Evolutionary conservation across 306 rosid species (phyloP), one percentile per base, ranked within the genome.

Genomic region (Inga leiocalycina): DNA sequence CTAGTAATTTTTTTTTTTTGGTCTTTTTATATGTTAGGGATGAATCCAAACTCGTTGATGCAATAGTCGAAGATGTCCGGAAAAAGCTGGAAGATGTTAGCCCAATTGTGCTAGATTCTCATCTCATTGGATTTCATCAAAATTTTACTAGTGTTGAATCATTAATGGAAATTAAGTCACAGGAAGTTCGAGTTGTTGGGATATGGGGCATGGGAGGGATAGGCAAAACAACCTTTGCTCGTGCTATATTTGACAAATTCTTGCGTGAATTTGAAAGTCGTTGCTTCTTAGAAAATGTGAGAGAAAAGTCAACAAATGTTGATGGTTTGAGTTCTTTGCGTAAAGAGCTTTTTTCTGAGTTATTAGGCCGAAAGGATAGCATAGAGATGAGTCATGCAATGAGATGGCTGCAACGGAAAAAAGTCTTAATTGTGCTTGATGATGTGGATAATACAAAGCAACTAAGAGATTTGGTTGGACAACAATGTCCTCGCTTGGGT

Each of bases 401-500:
- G 17, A 46, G 30, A 34, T 10, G 48, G 32, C 37, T 86, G 1
- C 10, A 6, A 32, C 10, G 65, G 0, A 79, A 0, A 57, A 65
- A 86, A 74, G 64, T 65, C 39, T 34, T 86, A 0, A 20, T 82
- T n/a, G 83, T 82, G 12, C 24, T 86, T 10, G 88, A 81, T 78
- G 78, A 85, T 74, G 80, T 81, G 1, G 22, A 8, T n/a, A 8
- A 49, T 17, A 1, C 41, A 4, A 13, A 71, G 0, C 80, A 78
- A 8, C 1, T 85, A 2, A 4, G 22, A 24, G 20, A 75, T 80
- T 27, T 14, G 34, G 52, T 34, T 13, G 44, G 65, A 66, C 54
- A 27, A 27, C 30, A 27, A 27, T 1, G 0, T 8, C 17, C 3
- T 3, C 1, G 3, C 0, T 52, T 52, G 7, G 59, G 22, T 5